Base-by-base conservation (phyloP, 495 filamentous ascomycete genomes). In the Aspergillus steynii region DNA sequence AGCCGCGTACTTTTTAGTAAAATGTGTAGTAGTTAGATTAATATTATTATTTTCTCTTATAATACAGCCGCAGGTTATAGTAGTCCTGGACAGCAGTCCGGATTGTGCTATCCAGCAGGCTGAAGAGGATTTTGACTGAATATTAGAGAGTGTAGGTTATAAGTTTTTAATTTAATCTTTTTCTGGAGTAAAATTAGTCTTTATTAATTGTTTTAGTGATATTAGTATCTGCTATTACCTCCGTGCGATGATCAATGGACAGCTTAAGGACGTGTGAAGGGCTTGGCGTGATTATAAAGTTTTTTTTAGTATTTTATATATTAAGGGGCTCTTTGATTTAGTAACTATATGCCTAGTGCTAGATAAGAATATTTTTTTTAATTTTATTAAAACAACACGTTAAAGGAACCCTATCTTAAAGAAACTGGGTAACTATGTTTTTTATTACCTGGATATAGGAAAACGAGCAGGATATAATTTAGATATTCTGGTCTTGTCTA, bases 381-480 rank as follows among this genome's bases (percentile, higher is more conserved):
- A 69, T 56, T 50, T 69, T 32, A 52, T 66, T 3, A 62, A 58
- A 50, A 64, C 61, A 7, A 64, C 61, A 0, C 57, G 63, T 29
- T 32, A 50, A 25, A 51, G 58, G 27, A 53, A 56, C 26, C 61
- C 56, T n/a, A 55, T 69, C 3, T 52, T 28, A 32, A 12, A 26
- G 14, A 34, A 32, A 10, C 8, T 56, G 46, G 27, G 34, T 27
- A 46, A 53, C 2, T 29, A 63, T 50, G 29, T 69, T 2, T 51
- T 27, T 2, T 54, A 66, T 52, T 69, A 65, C 45, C 42, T 69
- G 7, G 50, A 69, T 25, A 56, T 51, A 29, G 59, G 66, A 8
- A 26, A 55, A 25, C 47, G 45, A 20, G 63, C 48, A 42, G 45
- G 52, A 42, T 53, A 61, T 9, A 31, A 12, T 9, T 20, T 58